A percentile compares a stretch with the other conserved stretches of the same genome.
Evolutionary conservation across 2,329 filamentous ascomycete species (phyloP).

Genomic region (Beauveria caledonica): DNA sequence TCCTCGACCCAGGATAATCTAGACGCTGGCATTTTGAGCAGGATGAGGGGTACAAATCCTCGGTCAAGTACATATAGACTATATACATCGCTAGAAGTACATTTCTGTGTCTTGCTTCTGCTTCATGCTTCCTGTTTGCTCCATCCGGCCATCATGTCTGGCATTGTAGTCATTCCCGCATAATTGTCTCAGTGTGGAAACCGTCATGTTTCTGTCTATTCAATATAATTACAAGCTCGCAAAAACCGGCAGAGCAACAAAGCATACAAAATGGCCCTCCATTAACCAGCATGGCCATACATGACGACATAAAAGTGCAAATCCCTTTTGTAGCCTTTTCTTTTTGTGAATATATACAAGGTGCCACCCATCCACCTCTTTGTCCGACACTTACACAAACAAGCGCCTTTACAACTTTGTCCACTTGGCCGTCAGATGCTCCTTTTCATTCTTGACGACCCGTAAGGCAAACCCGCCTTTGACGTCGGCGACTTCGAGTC

Average conservation of each 20-base stretch:
- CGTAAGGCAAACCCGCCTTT: slow-evolving; percentile 7
- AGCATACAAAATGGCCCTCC: background rate
- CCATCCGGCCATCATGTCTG: too few relatives aligned
- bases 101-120: too few relatives aligned
- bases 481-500: background rate
- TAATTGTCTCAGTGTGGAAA: too few relatives aligned
- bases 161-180: too few relatives aligned
- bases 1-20: too few relatives aligned
- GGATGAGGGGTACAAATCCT: too few relatives aligned
- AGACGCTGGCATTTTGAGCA: too few relatives aligned
- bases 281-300: background rate
- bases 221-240: background rate
- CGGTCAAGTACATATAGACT: too few relatives aligned
- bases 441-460: slow-evolving; percentile 9
- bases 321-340: background rate
- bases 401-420: background rate
- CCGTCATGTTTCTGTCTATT: background rate
- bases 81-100: too few relatives aligned
- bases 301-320: background rate
- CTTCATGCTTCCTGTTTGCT: too few relatives aligned
- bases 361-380: background rate
- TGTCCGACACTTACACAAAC: too few relatives aligned
- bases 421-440: slow-evolving; percentile 8
- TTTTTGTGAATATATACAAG: background rate
- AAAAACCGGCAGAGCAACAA: background rate